Conservation (phyloP, 1,284 basidiomycete species). For the Singerocomus rubriflavus region DNA sequence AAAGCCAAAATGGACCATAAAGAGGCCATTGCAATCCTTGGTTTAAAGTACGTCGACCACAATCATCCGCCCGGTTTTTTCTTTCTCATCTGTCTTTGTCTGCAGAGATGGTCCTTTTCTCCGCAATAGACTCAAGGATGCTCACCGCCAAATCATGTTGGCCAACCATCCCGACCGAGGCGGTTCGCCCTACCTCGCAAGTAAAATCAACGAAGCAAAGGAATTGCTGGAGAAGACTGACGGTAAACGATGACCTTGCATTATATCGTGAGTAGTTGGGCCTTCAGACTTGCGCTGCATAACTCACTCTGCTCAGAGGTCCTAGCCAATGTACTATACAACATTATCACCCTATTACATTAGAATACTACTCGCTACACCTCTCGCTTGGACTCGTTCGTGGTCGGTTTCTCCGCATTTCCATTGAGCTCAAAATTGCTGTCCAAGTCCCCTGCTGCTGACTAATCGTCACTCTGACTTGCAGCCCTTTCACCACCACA, state of each 20-base stretch:
- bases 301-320: constrained; percentile 1
- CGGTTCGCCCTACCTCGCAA: constrained; percentile 95
- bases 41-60: constrained; percentile 72
- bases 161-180: constrained; percentile 97
- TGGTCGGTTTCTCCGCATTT: background rate
- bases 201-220: constrained; percentile 95
- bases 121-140: constrained; percentile 78
- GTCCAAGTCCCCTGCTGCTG: constrained; percentile 9
- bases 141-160: constrained; percentile 90
- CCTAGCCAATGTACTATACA: constrained; percentile 15
- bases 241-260: constrained; percentile 40
- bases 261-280: constrained; percentile 12
- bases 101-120: constrained; percentile 73
- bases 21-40: constrained; percentile 89
- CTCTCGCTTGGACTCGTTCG: background rate
- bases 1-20: constrained; percentile 93
- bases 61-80: constrained; percentile 10
- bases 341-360: constrained; percentile 10
- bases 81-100: background rate
- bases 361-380: constrained; percentile 16
- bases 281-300: background rate
- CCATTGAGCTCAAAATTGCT: background rate
- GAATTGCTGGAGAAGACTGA: constrained; percentile 76
- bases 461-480: constrained; percentile 19
- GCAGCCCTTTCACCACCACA: background rate